These are phyloP conservation scores for Myxozyma mucilagina DNA, from an alignment of 805 yeast species.

Conservation along the genomic window DNA sequence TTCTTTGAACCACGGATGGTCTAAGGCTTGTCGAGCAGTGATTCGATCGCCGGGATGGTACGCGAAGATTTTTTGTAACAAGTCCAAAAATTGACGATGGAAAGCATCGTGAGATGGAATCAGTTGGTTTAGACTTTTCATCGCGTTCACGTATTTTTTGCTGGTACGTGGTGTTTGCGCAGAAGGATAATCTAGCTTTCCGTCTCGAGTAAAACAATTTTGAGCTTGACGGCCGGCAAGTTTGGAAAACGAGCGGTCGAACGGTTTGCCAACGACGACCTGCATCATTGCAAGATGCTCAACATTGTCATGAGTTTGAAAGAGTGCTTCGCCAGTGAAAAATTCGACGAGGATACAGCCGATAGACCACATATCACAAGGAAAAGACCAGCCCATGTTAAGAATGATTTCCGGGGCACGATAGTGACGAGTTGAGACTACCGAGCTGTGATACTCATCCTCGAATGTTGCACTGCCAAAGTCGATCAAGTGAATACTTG, in stretches of 20 bases:
- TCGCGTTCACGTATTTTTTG: conserved; percentile 41
- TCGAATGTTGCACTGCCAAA: conserved; percentile 96
- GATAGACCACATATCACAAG: conserved; percentile 96
- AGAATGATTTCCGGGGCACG: conserved; percentile 95
- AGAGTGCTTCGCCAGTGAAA: conserved; percentile 89
- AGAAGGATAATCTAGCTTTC: conserved; percentile 42
- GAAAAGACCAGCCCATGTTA: conserved; percentile 95
- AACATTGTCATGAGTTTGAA: conserved; percentile 89
- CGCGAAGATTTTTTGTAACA: conserved; percentile 62
- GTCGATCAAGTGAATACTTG: conserved; percentile 86
- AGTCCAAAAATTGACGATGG: conserved; percentile 55
- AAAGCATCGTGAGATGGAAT: conserved; percentile 29
- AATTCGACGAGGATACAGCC: conserved; percentile 92
- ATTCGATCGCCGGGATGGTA: conserved; percentile 73
- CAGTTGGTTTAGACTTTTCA: conserved; percentile 40
- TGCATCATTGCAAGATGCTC: conserved; percentile 97
- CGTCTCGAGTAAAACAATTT: conserved; percentile 36
- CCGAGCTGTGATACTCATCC: conserved; percentile 88
- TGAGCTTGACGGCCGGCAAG: conserved; percentile 33
- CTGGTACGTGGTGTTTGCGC: conserved; percentile 42
- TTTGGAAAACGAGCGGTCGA: conserved; percentile 36
- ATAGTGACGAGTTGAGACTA: conserved; percentile 93
- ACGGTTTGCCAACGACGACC: conserved; percentile 59
- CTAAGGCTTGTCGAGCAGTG: conserved; percentile 72
- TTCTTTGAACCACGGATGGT: conserved; percentile 72